Conservation (phyloP, 2,329 filamentous ascomycete genomes). For the Aotearoamyces nothofagi region DNA sequence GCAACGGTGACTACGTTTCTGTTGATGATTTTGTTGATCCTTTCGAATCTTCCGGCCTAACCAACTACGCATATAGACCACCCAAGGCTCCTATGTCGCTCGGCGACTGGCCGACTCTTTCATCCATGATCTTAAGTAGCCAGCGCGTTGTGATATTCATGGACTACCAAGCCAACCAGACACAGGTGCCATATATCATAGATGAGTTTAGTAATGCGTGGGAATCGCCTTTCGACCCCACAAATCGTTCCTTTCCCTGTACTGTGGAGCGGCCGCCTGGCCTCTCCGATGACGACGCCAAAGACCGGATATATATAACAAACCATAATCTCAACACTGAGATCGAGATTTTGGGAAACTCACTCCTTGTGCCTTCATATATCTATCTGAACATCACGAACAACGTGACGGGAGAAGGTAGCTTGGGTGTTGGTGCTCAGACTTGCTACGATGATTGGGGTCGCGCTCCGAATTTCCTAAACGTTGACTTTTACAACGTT, state of each 20-base stretch:
- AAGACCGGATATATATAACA: constrained; percentile 56
- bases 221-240: constrained; percentile 79
- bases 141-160: constrained; percentile 66
- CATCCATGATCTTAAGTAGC: constrained; percentile 53
- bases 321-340: constrained; percentile 82
- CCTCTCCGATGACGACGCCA: constrained; percentile 33
- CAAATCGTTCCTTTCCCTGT: constrained; percentile 50
- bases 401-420: constrained; percentile 43
- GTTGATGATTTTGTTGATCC: constrained; percentile 45
- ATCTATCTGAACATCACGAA: constrained; percentile 56
- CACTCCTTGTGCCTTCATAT: constrained; percentile 54
- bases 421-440: constrained; percentile 44
- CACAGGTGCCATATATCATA: constrained; percentile 64
- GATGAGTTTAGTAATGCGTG: constrained; percentile 82
- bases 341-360: constrained; percentile 44
- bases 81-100: constrained; percentile 50
- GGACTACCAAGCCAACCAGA: constrained; percentile 63
- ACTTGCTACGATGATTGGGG: constrained; percentile 47
- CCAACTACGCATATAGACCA: constrained; percentile 56
- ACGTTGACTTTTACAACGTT: constrained; percentile 67
- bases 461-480: constrained; percentile 55
- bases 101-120: constrained; percentile 68
- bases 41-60: constrained; percentile 55
- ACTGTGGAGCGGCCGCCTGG: constrained; percentile 57
- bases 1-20: constrained; percentile 58